These are phyloP conservation scores for Chlamydomonas asymmetrica DNA, from an alignment of 139 green algal genomes.

Conservation along the genomic window DNA sequence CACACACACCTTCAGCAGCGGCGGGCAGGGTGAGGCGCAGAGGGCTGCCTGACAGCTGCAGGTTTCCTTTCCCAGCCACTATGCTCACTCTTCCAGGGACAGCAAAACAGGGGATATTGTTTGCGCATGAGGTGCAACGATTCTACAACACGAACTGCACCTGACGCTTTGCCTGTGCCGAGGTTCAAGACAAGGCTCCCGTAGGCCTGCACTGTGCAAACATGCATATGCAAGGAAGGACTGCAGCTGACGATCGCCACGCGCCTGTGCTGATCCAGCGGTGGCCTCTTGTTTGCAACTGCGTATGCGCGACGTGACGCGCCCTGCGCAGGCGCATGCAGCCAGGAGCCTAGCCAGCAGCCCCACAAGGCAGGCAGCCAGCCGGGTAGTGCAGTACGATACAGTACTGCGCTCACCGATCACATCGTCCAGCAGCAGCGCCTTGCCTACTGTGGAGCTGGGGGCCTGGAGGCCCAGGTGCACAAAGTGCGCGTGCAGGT, in stretches of 20 bases:
- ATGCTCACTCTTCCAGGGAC: no score
- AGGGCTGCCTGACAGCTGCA: no score
- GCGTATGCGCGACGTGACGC: background rate
- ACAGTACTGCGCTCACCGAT: constrained; percentile 42
- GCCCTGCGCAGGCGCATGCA: background rate
- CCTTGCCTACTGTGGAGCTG: constrained; percentile 37
- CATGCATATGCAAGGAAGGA: no score
- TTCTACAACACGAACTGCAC: no score
- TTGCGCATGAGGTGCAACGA: no score
- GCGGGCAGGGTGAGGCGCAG: no score
- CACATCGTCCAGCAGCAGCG: constrained; percentile 57
- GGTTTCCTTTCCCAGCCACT: no score
- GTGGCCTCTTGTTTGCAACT: background rate
- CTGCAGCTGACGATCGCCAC: no score
- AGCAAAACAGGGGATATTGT: no score
- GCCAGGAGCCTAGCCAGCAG: background rate
- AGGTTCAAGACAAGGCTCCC: no score
- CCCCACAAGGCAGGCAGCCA: background rate
- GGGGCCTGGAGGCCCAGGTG: constrained; percentile 21
- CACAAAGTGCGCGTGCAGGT: constrained; percentile 50
- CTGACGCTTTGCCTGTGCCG: no score
- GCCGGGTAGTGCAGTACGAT: background rate
- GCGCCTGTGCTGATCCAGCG: background rate
- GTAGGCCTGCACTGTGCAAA: no score
- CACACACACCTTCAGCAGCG: background rate